Base-by-base conservation (phyloP, 1,139 yeast species). In the Pichia terricola region DNA sequence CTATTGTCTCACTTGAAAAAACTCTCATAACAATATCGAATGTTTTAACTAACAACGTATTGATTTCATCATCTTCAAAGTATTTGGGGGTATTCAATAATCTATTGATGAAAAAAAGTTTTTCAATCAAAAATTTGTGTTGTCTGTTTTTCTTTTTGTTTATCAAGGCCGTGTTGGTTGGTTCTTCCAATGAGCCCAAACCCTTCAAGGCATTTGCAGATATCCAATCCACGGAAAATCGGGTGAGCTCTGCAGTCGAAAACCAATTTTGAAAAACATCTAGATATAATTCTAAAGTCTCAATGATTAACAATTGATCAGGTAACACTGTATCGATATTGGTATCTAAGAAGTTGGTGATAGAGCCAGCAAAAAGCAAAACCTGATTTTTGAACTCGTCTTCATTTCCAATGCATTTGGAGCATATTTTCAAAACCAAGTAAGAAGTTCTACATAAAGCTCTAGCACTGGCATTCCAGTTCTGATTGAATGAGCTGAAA, bases 1-100 rank as follows among this genome's bases (percentile, higher is more conserved):
- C 85, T 37, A 59, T 48, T 25, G 69, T 63, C 3, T 72, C 70
- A 7, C 76, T 75, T 44, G 68, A 59, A 38, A 78, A 71, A 4
- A 81, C 76, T 46, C 77, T 77, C 65, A 81, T 65, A 1, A 82
- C 67, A 87, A 91, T 79, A 42, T 69, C 69, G 28, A 83, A 71
- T 26, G 83, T 63, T 44, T 70, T 67, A 5, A 72, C 65, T 32
- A 79, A 64, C 54, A 83, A 67, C 11, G 60, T 57, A 9, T 70
- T 66, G 38, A 80, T 65, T 37, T 64, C 63, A 26, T 55, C 51
- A 22, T 45, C 28, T 4, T 46, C 43, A 10, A 71, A 59, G 25
- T 62, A 63, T 41, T 77, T 59, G 55, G 70, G 61, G 3, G 79
- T 67, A 36, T 69, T 70, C 41, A 81, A 70, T 36, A 82, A 64